Evolutionary conservation across 176 grass and related monocot species (phyloP).

Genomic region (Phyllostachys edulis): DNA sequence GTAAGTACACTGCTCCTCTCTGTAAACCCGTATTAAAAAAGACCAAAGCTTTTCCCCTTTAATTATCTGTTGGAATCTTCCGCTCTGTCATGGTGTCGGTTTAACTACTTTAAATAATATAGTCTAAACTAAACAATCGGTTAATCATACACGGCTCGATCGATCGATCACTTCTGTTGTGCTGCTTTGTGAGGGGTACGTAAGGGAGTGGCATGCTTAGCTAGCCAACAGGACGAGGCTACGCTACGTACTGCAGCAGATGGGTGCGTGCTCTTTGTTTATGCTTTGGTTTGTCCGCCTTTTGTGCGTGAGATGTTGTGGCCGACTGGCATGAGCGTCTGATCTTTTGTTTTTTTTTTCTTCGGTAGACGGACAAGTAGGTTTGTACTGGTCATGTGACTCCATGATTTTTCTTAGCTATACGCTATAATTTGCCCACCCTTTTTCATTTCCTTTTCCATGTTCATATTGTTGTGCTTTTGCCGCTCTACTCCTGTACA

Average conservation of each 20-base stretch:
- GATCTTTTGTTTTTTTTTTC: not conserved
- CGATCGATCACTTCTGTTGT: not conserved
- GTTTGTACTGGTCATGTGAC: conserved; percentile 47
- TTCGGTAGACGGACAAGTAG: not conserved
- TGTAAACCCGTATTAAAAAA: conserved; percentile 12
- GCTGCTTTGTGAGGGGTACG: not conserved
- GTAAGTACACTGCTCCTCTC: not conserved
- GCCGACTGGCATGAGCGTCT: not conserved
- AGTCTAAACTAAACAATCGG: not conserved
- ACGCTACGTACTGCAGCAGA: not conserved
- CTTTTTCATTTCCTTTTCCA: too few species aligned
- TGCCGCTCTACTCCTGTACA: too few species aligned
- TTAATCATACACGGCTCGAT: not conserved
- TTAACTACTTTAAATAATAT: not conserved
- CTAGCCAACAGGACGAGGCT: not conserved
- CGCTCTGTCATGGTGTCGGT: conserved; percentile 36
- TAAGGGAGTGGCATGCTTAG: not conserved
- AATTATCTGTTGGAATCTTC: conserved; percentile 52
- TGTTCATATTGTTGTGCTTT: too few species aligned
- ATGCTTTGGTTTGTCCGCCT: conserved; percentile 4
- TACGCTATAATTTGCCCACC: conserved; percentile 19
- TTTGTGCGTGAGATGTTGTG: not conserved
- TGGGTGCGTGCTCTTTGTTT: not conserved
- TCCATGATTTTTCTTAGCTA: conserved; percentile 40
- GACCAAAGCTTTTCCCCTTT: conserved; percentile 6